Evolutionary conservation across 306 rosid genomes (phyloP).

Genomic region (Fragaria iinumae): DNA sequence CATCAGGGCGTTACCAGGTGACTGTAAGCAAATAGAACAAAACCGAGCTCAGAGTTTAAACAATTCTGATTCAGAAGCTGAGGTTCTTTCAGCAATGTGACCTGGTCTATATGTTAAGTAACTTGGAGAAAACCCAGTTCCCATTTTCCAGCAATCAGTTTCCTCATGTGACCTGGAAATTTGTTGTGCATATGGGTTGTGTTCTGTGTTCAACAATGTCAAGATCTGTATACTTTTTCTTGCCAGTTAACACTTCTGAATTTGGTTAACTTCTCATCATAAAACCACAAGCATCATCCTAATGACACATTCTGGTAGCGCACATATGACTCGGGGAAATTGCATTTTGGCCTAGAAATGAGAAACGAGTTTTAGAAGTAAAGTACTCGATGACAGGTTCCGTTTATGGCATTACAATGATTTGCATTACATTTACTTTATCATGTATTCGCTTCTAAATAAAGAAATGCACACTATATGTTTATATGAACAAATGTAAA

Average conservation of each 20-base stretch:
- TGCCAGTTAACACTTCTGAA: neutral
- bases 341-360: neutral
- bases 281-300: neutral
- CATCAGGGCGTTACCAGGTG: neutral
- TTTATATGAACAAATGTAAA: neutral
- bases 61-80: neutral
- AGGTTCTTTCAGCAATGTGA: neutral
- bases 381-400: neutral
- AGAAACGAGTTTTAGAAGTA: neutral
- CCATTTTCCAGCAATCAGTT: neutral
- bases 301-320: neutral
- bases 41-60: neutral
- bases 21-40: neutral
- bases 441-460: neutral
- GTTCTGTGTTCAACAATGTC: neutral
- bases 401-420: neutral
- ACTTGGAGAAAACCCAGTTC: neutral
- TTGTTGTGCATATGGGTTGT: neutral
- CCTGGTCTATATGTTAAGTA: neutral
- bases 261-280: neutral
- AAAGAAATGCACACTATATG: neutral
- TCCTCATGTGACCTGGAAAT: neutral
- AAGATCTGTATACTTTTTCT: neutral
- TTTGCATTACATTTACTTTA: neutral
- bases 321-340: neutral